Evolutionary conservation across 495 filamentous ascomycete species (phyloP), one percentile per base, ranked within the genome.

Genomic region (Acidomyces sp.): DNA sequence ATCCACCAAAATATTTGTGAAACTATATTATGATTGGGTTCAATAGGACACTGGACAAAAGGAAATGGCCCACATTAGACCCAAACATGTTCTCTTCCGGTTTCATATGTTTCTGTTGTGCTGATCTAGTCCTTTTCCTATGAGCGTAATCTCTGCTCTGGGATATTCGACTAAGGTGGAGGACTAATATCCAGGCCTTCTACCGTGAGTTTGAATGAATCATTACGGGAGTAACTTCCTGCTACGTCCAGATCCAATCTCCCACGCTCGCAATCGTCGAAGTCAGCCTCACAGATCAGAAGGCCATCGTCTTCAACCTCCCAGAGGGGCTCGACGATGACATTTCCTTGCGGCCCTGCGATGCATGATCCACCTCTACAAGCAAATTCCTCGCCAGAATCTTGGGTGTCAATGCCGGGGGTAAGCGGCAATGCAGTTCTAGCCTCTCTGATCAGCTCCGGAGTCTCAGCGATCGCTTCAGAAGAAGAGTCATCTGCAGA

Each of bases 361-460:
- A 96, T 87, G 47, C 76, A 80, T 0, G 81, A 88, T 0, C 88
- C 88, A 19, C 87, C 88, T 6, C 78, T 69, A 34, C 67, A 81
- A 33, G 74, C 51, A 41, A 70, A 80, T 3, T 61, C 61, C 5
- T 61, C 60, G n/a, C 54, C 63, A 9, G 37, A 21, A 18, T 34
- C 5, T 18, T n/a, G 9, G 12, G 11, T 32, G 25, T 23, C 2
- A 2, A 16, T 17, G 3, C 15, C 28, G 18, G 20, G 17, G 3
- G 31, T 37, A 17, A 17, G 7, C 19, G 21, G 13, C 15, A 43
- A 28, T 19, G 30, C 12, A 11, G 11, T 19, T 18, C 11, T 44
- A 26, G 24, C 7, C 17, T 27, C 4, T 26, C 7, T 2, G 41
- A 6, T 19, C 24, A 17, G 12, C 15, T 9, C 16, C 9, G 23